Evolutionary conservation across 2,329 filamentous ascomycete genomes (phyloP).

Genomic region (Botrytis tulipae): DNA sequence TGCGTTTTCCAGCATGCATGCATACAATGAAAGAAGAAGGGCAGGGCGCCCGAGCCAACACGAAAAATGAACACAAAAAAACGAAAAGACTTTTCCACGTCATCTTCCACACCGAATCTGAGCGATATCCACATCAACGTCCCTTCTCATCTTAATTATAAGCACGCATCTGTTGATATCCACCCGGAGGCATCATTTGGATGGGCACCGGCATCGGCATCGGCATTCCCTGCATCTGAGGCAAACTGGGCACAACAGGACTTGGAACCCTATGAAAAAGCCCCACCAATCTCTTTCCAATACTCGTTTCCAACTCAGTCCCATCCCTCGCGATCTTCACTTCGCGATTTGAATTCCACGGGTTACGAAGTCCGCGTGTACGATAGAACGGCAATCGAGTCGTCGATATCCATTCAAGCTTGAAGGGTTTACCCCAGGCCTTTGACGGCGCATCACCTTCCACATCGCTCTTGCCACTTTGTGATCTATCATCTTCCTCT

Average conservation of each 20-base stretch:
- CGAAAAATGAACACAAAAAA: neutral
- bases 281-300: constrained; percentile 73
- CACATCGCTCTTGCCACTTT: constrained; percentile 43
- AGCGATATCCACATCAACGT: neutral
- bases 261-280: constrained; percentile 65
- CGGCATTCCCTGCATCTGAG: constrained; percentile 24
- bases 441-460: constrained; percentile 41
- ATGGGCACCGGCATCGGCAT: constrained; percentile 23
- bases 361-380: constrained; percentile 82
- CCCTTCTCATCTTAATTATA: constrained; percentile 19
- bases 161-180: constrained; percentile 32
- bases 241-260: constrained; percentile 30
- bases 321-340: constrained; percentile 95
- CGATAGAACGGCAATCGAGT: constrained; percentile 82
- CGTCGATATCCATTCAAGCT: constrained; percentile 85
- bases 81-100: neutral
- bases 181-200: constrained; percentile 23
- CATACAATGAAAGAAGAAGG: neutral
- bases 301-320: constrained; percentile 82
- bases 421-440: constrained; percentile 87
- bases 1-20: neutral
- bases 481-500: constrained; percentile 43
- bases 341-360: constrained; percentile 92
- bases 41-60: neutral
- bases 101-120: neutral